These are phyloP conservation scores for Tulasnella sp. DNA, from an alignment of 768 basidiomycete genomes.

Conservation along the genomic window DNA sequence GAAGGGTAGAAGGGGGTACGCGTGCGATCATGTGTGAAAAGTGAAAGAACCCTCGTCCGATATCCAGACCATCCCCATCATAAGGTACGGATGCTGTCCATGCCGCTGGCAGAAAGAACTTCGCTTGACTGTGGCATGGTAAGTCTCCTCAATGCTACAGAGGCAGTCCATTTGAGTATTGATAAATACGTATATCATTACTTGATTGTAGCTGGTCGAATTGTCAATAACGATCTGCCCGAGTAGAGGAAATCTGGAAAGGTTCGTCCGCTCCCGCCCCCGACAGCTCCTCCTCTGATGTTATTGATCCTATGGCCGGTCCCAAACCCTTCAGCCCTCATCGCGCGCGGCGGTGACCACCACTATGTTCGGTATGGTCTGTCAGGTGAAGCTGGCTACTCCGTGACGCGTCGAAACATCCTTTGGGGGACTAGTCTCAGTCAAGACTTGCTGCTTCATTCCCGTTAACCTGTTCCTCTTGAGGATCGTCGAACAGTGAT, in stretches of 20 bases:
- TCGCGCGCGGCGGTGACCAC: conserved; percentile 41
- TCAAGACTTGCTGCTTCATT: not conserved
- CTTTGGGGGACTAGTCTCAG: not conserved
- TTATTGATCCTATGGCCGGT: conserved; percentile 39
- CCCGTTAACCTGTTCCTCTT: conserved; percentile 37
- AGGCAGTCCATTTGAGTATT: not conserved
- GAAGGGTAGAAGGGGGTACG: conserved; percentile 43
- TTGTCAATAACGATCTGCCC: conserved; percentile 36
- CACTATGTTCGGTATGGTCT: not conserved
- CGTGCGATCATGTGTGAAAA: not conserved
- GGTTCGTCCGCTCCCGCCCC: conserved; percentile 10
- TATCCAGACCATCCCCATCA: conserved; percentile 29
- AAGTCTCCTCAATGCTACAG: conserved; percentile 21
- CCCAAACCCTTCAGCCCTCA: conserved; percentile 46
- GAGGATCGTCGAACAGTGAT: conserved; percentile 46
- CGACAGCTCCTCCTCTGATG: not conserved
- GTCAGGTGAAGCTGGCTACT: not conserved
- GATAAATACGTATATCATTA: conserved; percentile 33
- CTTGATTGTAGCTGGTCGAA: conserved; percentile 33
- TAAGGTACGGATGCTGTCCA: conserved; percentile 19
- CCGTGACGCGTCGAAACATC: not conserved
- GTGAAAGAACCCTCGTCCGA: not conserved
- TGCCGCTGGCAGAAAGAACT: not conserved
- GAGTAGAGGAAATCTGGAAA: conserved; percentile 42
- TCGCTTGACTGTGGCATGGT: conserved; percentile 44